Percentiles rank a stretch among this genome's conserved stretches.
Evolutionary conservation across 495 filamentous ascomycete species (phyloP).

Genomic region (Aspergillus bridgeri): DNA sequence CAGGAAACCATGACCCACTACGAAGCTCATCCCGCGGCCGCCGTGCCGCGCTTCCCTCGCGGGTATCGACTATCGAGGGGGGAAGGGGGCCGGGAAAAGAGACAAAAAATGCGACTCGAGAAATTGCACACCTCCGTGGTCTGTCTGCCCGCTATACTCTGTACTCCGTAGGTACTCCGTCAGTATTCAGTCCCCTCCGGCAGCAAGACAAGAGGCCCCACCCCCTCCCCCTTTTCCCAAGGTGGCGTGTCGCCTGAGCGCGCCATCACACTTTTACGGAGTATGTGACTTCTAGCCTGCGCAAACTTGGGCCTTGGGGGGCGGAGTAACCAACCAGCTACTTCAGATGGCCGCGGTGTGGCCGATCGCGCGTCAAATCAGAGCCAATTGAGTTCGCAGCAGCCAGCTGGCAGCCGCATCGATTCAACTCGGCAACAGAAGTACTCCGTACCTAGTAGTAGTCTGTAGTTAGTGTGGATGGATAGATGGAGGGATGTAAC

Average conservation of each 20-base stretch:
- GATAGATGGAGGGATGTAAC: too few relatives aligned
- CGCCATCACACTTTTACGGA: constrained; percentile 18
- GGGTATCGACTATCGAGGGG: constrained; percentile 11
- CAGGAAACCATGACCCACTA: constrained; percentile 10
- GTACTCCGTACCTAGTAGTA: not conserved
- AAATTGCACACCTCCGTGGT: not conserved
- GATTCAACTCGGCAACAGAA: constrained; percentile 8
- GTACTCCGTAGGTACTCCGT: too few relatives aligned
- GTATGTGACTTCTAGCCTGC: constrained; percentile 19
- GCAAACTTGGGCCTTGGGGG: constrained; percentile 2
- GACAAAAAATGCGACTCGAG: constrained; percentile 14
- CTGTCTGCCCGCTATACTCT: too few relatives aligned
- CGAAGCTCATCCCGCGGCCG: constrained; percentile 12
- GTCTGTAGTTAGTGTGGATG: too few relatives aligned
- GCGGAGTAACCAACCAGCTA: constrained; percentile 23
- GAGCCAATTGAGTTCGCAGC: constrained; percentile 18
- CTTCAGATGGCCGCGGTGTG: constrained; percentile 27
- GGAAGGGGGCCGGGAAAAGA: too few relatives aligned
- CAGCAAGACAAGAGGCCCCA: too few relatives aligned
- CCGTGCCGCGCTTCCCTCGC: constrained; percentile 30
- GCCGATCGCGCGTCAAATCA: constrained; percentile 46
- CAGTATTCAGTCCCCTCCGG: too few relatives aligned
- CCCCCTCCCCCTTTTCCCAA: constrained; percentile 13
- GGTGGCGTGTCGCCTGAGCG: constrained; percentile 33
- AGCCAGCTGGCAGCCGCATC: constrained; percentile 28